phyloP scores from a whole-genome alignment of 2,329 filamentous ascomycete species.

The Nigrospora osmanthi region DNA sequence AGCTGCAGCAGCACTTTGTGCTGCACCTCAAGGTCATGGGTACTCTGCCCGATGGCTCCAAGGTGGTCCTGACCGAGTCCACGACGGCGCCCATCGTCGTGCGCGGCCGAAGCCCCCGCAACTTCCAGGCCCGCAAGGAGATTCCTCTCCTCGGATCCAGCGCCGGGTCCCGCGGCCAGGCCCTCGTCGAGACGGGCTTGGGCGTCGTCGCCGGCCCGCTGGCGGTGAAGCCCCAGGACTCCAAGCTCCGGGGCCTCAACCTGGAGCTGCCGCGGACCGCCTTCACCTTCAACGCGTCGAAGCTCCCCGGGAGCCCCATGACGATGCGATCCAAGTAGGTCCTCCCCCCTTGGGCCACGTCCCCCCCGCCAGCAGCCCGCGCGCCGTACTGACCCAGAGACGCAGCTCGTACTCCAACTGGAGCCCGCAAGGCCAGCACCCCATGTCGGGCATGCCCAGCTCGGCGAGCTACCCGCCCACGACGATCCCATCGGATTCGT shows the following conservation, averaged over 20 bases:
- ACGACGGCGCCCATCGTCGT: conserved; percentile 90
- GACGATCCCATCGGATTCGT: conserved; percentile 41
- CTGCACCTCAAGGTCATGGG: conserved; percentile 80
- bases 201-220: conserved; percentile 53
- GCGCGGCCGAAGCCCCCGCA: conserved; percentile 82
- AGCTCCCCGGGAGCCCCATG: conserved; percentile 45
- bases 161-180: conserved; percentile 70
- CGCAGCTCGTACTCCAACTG: conserved; percentile 51
- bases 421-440: conserved; percentile 35
- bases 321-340: conserved; percentile 53
- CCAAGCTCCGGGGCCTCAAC: conserved; percentile 42
- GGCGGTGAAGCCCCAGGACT: conserved; percentile 45
- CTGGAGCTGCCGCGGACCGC: conserved; percentile 47
- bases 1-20: conserved; percentile 93
- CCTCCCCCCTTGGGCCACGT: not conserved
- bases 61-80: conserved; percentile 74
- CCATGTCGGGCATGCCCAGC: conserved; percentile 40
- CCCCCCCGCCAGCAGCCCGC: not conserved
- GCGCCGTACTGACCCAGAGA: conserved; percentile 19
- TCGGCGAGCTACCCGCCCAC: conserved; percentile 42
- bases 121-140: conserved; percentile 92
- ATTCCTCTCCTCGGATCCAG: conserved; percentile 76
- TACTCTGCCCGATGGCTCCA: conserved; percentile 75
- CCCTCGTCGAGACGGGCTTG: conserved; percentile 54
- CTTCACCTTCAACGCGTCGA: conserved; percentile 51